Evolutionary conservation across 345 rosid species (phyloP), one percentile per base, ranked within the genome.

Genomic region (Acer saccharum): DNA sequence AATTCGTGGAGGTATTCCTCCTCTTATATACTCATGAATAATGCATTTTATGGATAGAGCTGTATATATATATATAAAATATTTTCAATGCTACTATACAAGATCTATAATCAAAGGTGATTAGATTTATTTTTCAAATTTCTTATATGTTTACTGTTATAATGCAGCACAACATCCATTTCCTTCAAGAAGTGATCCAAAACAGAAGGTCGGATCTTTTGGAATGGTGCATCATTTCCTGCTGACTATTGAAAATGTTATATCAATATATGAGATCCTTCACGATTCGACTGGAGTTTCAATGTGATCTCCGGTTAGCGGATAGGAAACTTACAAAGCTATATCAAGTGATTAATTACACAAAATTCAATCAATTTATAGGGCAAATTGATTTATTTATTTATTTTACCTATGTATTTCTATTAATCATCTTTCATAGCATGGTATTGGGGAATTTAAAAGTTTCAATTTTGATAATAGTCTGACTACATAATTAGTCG

Each of bases 171-270:
- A 95, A 95, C 86, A 90, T 95, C 86, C 98, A 84, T 80, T 95
- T 93, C 86, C 98, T 91, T 73, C 95, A 92, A 86, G 95, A 93
- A 85, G 98, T 89, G 62, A 85, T 93, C 80, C 97, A 91, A 80
- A 95, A 90, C 84, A 84, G 93, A 79, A 81, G 89, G 74, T 91
- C 98, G 0, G 94, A 91, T 84, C 91, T 93, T 71, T 83, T 90
- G 78, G 97, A 95, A 77, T 94, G 97, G 98, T 90, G 93, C 89
- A 90, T 95, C 78, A 92, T 93, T 78, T 93, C 89, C 87, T 95
- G 74, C 78, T 92, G 75, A 84, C 90, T 13, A 17, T 93, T 23
- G 97, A 94, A 83, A 94, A 94, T 76, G 72, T 86, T 48, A 81
- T 94, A 80, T 87, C 92, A 63, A 78, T 93, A 66, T 93, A 90